A percentile compares a stretch with the other conserved stretches of the same genome.
phyloP scores from a whole-genome alignment of 2,329 filamentous ascomycete species.

The Cephalotrichum gorgonifer region DNA sequence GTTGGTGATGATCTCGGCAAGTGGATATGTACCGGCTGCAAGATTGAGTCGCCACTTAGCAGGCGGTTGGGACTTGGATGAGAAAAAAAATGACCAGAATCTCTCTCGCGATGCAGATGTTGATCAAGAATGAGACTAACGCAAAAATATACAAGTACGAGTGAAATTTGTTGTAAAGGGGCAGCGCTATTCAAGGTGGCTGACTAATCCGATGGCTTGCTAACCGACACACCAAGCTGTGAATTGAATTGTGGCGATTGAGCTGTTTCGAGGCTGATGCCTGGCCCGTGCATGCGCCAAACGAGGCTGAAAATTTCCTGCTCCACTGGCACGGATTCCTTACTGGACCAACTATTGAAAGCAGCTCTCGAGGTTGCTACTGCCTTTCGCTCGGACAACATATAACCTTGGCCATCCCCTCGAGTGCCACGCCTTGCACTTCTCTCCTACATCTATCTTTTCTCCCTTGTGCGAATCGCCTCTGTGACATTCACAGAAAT shows the following conservation, averaged over 20 bases:
- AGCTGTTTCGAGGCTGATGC: not conserved
- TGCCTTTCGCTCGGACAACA: not conserved
- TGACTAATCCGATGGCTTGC: too few species aligned
- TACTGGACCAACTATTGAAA: not conserved
- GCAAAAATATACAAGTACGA: too few species aligned
- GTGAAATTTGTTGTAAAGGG: too few species aligned
- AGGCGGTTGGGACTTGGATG: too few species aligned
- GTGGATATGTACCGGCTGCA: not conserved
- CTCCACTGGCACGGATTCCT: not conserved
- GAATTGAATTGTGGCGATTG: slow-evolving; percentile 1
- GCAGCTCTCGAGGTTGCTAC: not conserved
- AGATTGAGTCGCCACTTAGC: not conserved
- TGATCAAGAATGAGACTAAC: too few species aligned
- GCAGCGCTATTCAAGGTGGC: too few species aligned
- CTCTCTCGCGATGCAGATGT: too few species aligned
- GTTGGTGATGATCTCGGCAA: not conserved
- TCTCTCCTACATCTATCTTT: not conserved
- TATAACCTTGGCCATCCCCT: not conserved
- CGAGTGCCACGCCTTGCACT: not conserved
- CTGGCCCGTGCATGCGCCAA: too few species aligned
- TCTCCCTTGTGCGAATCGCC: not conserved
- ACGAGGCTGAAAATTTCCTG: not conserved
- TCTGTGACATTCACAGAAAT: not conserved
- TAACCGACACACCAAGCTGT: too few species aligned
- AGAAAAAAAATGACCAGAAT: too few species aligned